Base-by-base conservation (phyloP, 1,284 basidiomycete genomes). In the Cryptococcus sp. region DNA sequence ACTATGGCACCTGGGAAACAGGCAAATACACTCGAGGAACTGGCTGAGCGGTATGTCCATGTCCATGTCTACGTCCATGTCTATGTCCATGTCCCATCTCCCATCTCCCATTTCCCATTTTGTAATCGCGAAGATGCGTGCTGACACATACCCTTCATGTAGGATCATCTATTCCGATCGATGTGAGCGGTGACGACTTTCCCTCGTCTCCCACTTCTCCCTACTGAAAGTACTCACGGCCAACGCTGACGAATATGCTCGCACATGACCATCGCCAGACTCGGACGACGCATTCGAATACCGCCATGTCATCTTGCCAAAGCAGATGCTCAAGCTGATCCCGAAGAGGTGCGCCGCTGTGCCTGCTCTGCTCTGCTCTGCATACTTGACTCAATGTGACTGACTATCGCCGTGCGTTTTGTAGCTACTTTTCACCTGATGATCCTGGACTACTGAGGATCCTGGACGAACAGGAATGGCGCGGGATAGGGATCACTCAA, bases 401-500 rank as follows among this genome's bases (percentile, higher is more conserved):
- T 17, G 19, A 15, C 49, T 30, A 17, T 50, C 16, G 16, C 30
- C 30, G 11, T 22, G 16, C 35, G 11, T 50, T 4, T 13, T n/a
- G 68, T 72, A 76, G 81, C 47, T 83, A 79, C 65, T 89, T 86
- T 68, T 81, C 84, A 41, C 77, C 78, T 1, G 88, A 93, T 67
- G 85, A 90, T 63, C 83, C 85, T 30, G 90, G 90, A 6, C 86
- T 89, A 5, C 83, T 97, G 58, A 85, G 93, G 8, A 85, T 97
- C 54, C 80, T 97, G 54, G 80, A 84, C 4, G 94, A 97, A 75
- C 78, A 85, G 45, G 94, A 98, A 79, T 98, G 94, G 94, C 84
- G 94, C 73, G 90, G 90, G 0, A 93, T 98, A 60, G 94, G 94
- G 13, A 96, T 96, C 71, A 92, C 90, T 35, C 94, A 97, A 79